These are phyloP conservation scores for Amanita pallidorosea DNA, from an alignment of 768 basidiomycete genomes.

Conservation along the genomic window DNA sequence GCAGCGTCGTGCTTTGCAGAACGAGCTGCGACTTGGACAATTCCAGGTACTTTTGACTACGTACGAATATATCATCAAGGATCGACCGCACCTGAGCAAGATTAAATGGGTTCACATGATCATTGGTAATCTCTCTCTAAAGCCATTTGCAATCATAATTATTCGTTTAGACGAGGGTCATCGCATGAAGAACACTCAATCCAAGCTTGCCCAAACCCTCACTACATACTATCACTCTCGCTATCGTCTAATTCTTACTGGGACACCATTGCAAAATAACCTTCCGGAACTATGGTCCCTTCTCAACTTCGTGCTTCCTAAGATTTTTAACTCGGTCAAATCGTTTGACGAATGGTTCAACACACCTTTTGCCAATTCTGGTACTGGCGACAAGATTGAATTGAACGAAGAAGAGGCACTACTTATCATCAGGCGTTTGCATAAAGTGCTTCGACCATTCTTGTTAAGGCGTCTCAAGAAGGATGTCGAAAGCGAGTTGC, in stretches of 20 bases:
- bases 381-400: slow-evolving; percentile 95
- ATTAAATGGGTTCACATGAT: slow-evolving; percentile 98
- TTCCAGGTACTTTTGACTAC: slow-evolving; percentile 93
- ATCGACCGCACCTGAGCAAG: slow-evolving; percentile 81
- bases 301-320: slow-evolving; percentile 89
- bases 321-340: slow-evolving; percentile 97
- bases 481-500: slow-evolving; percentile 91
- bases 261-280: slow-evolving; percentile 95
- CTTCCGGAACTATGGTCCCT: slow-evolving; percentile 92
- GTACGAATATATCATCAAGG: slow-evolving; percentile 97
- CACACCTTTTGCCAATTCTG: slow-evolving; percentile 98
- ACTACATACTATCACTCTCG: slow-evolving; percentile 89
- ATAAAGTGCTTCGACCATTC: slow-evolving; percentile 94
- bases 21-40: slow-evolving; percentile 64
- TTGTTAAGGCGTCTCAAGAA: slow-evolving; percentile 88
- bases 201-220: slow-evolving; percentile 80
- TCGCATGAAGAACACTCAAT: slow-evolving; percentile 94
- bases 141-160: slow-evolving; percentile 1
- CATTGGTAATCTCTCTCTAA: slow-evolving; percentile 44
- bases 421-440: slow-evolving; percentile 90
- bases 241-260: slow-evolving; percentile 89
- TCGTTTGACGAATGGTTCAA: slow-evolving; percentile 99
- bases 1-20: slow-evolving; percentile 69
- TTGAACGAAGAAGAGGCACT: slow-evolving; percentile 99
- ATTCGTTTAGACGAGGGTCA: slow-evolving; percentile 74